A percentile compares a stretch with the other conserved stretches of the same genome.
Evolutionary conservation across 2,329 filamentous ascomycete genomes (phyloP).

Genomic region (Pseudogymnoascus sp.): DNA sequence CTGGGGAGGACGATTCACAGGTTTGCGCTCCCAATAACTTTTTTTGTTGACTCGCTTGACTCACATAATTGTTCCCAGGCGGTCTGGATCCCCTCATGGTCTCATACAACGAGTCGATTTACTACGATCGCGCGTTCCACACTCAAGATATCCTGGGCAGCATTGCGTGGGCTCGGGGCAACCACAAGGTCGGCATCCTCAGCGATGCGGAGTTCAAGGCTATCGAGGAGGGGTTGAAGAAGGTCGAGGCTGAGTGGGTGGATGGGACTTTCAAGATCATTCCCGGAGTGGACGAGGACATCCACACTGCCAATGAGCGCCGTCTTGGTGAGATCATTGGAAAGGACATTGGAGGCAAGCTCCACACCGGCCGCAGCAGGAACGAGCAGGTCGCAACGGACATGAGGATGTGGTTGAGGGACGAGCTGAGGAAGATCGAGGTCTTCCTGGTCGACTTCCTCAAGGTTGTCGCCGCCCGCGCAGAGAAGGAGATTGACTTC

Average conservation of each 20-base stretch:
- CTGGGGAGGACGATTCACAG: slow-evolving; percentile 56
- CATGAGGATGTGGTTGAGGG: slow-evolving; percentile 82
- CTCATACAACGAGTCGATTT: slow-evolving; percentile 75
- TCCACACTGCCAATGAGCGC: slow-evolving; percentile 66
- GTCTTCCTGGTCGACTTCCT: slow-evolving; percentile 59
- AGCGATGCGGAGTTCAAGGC: slow-evolving; percentile 63
- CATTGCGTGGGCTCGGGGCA: slow-evolving; percentile 76
- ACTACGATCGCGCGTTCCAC: slow-evolving; percentile 72
- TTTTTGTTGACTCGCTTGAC: slow-evolving; percentile 10
- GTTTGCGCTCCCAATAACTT: slow-evolving; percentile 28
- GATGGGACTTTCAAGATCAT: slow-evolving; percentile 43
- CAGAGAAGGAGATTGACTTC: slow-evolving; percentile 64
- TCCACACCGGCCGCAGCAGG: slow-evolving; percentile 79
- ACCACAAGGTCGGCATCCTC: slow-evolving; percentile 67
- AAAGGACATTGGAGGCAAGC: slow-evolving; percentile 76
- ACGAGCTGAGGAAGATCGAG: slow-evolving; percentile 66
- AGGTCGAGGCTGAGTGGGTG: slow-evolving; percentile 49
- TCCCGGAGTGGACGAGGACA: slow-evolving; percentile 50
- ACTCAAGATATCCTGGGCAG: slow-evolving; percentile 73
- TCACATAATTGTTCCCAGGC: slow-evolving; percentile 41
- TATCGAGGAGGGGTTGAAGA: slow-evolving; percentile 63
- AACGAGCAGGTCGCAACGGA: slow-evolving; percentile 90
- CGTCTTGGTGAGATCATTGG: slow-evolving; percentile 78
- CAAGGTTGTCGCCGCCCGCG: slow-evolving; percentile 56
- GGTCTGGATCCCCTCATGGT: slow-evolving; percentile 80